These are phyloP conservation scores for Colletotrichum sp. DNA, from an alignment of 2,329 filamentous ascomycete species.

Conservation along the genomic window DNA sequence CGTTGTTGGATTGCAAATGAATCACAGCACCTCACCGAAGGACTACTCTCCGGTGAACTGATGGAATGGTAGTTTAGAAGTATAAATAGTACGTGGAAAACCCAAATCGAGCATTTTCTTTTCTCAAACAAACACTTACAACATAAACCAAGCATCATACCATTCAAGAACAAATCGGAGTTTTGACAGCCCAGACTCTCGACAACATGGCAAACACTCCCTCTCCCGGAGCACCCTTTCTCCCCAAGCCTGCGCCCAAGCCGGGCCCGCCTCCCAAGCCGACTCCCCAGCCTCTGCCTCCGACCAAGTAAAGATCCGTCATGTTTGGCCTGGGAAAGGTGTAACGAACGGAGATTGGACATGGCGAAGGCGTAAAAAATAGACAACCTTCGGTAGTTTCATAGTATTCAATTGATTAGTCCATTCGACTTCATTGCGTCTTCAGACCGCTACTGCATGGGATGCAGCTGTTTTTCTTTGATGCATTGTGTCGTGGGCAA, in stretches of 20 bases:
- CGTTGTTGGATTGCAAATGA: background rate
- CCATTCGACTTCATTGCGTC: rapidly evolving
- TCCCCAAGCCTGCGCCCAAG: background rate
- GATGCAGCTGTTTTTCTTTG: background rate
- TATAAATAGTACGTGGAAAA: background rate
- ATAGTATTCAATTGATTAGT: background rate
- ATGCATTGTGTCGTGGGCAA: background rate
- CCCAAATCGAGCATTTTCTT: background rate
- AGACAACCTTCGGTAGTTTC: background rate
- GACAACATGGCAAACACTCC: background rate
- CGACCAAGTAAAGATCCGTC: background rate
- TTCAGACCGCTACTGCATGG: background rate
- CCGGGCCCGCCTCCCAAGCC: background rate
- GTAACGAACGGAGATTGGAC: rapidly evolving
- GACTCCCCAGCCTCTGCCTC: background rate
- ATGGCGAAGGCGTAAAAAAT: background rate
- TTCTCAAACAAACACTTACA: background rate
- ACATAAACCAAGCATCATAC: background rate
- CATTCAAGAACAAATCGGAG: background rate
- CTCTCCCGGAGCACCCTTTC: background rate
- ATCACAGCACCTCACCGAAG: background rate
- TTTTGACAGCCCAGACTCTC: background rate
- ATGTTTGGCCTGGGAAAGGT: background rate
- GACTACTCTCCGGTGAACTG: background rate
- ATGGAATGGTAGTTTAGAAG: background rate